phyloP scores from a whole-genome alignment of 208 protist genomes.

The Tritrichomonas foetus region DNA sequence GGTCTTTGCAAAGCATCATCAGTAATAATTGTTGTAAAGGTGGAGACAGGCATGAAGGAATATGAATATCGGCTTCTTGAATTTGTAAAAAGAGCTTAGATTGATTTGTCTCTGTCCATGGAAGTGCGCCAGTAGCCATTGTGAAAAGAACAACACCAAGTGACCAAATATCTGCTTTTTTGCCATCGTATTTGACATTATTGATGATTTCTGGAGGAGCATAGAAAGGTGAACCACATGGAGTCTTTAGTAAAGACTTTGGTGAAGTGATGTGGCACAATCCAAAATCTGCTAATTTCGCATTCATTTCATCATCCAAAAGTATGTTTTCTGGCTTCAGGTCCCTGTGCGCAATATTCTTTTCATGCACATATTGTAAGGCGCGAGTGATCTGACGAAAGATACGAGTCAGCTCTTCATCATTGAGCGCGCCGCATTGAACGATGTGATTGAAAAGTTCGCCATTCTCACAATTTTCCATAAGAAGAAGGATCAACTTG shows the following conservation, averaged over 20 bases:
- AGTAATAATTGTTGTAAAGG: background rate
- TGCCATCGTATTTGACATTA: background rate
- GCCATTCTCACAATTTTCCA: background rate
- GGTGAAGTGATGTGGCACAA: background rate
- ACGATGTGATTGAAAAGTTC: background rate
- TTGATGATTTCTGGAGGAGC: background rate
- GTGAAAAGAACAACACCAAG: too few relatives aligned
- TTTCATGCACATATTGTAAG: background rate
- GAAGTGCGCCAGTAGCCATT: background rate
- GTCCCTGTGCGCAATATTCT: background rate
- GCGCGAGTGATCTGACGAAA: background rate
- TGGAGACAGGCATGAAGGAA: background rate
- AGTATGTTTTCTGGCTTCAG: constrained; percentile 17
- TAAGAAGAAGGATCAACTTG: background rate
- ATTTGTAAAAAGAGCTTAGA: background rate
- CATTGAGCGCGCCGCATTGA: background rate
- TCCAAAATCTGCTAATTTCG: background rate
- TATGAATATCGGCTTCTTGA: background rate
- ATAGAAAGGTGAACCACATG: too few relatives aligned
- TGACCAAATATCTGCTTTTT: background rate
- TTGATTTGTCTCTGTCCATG: background rate
- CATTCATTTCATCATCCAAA: background rate
- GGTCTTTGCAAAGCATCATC: background rate
- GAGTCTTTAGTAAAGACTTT: background rate
- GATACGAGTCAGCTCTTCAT: background rate